Conservation (phyloP, 2,329 filamentous ascomycete genomes). For the Chaetomium sp. region DNA sequence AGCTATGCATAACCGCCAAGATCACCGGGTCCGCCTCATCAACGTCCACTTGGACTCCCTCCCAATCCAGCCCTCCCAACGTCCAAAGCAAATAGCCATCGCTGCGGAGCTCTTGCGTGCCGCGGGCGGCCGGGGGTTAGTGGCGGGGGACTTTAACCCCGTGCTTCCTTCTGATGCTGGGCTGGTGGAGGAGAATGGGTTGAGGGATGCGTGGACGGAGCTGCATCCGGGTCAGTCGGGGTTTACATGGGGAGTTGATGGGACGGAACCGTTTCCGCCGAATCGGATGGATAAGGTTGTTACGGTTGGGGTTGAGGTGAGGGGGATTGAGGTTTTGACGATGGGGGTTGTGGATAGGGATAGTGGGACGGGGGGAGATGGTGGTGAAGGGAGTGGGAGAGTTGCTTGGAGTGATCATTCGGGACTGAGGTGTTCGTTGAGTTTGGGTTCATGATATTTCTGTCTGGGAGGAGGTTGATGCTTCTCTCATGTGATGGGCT, state of each 20-base stretch:
- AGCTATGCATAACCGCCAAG: no score
- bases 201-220: neutral
- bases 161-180: neutral
- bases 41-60: conserved; percentile 5
- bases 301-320: neutral
- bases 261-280: conserved; percentile 1
- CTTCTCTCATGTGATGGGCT: no score
- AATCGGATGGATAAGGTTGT: neutral
- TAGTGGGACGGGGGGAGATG: neutral
- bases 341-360: neutral
- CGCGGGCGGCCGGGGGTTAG: neutral
- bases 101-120: neutral
- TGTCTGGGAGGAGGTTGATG: no score
- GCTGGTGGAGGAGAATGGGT: neutral
- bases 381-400: neutral
- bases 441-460: neutral
- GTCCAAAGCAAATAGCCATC: neutral
- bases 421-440: neutral
- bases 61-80: neutral
- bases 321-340: neutral
- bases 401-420: neutral
- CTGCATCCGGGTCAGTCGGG: neutral
- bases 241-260: neutral
- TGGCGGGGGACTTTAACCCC: conserved; percentile 3
- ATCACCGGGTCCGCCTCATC: neutral